Percentiles rank a stretch among this genome's conserved stretches.
These are phyloP conservation scores for Rhytidiadelphus loreus DNA, from an alignment of 225 moss, liverwort and hornwort genomes.

Conservation along the genomic window DNA sequence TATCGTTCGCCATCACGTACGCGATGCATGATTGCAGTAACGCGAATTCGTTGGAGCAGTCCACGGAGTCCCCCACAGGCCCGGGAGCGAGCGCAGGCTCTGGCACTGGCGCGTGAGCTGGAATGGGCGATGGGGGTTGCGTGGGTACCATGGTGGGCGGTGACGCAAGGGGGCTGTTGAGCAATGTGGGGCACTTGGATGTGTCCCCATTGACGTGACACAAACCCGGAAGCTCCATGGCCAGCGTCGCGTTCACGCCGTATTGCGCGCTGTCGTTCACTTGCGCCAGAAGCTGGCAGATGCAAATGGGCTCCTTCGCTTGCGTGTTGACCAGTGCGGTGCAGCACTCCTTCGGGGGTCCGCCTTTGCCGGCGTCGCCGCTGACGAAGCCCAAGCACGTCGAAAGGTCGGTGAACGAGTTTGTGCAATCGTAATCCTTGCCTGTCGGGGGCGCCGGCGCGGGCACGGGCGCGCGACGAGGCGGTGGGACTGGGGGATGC, in stretches of 20 bases:
- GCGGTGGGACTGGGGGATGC: background rate
- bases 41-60: slow-evolving; percentile 32
- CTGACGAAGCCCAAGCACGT: slow-evolving; percentile 31
- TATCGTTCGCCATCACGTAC: slow-evolving; percentile 34
- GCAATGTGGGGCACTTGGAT: slow-evolving; percentile 23
- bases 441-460: slow-evolving; percentile 11
- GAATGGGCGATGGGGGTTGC: background rate
- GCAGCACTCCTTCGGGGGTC: slow-evolving; percentile 24
- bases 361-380: slow-evolving; percentile 3
- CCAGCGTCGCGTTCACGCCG: slow-evolving; percentile 35
- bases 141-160: background rate
- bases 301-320: slow-evolving; percentile 22
- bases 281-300: slow-evolving; percentile 38
- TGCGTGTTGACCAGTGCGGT: slow-evolving; percentile 10
- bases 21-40: slow-evolving; percentile 24
- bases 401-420: slow-evolving; percentile 12
- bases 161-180: background rate
- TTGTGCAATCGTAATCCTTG: slow-evolving; percentile 22
- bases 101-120: background rate
- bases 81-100: background rate
- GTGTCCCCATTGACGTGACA: slow-evolving; percentile 27
- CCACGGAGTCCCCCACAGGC: slow-evolving; percentile 6
- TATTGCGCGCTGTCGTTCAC: slow-evolving; percentile 13
- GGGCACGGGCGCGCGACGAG: background rate
- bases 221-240: slow-evolving; percentile 13